These are phyloP conservation scores for Debaryomyces sp. DNA, from an alignment of 1,139 yeast species.

Conservation along the genomic window DNA sequence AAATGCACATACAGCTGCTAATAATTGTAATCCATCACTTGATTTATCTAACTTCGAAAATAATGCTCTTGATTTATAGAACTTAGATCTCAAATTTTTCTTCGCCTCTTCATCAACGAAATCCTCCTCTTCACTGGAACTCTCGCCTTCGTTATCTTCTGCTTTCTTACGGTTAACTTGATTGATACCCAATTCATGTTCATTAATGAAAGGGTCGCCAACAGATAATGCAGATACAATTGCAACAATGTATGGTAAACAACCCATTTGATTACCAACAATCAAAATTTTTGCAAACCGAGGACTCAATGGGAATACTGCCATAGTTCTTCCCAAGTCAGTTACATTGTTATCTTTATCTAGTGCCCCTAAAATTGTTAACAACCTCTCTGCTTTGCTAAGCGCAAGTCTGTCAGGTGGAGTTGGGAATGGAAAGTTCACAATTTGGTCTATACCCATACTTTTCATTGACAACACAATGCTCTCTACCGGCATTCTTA, in stretches of 20 bases:
- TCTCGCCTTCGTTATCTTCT: conserved; percentile 22
- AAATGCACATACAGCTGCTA: conserved; percentile 87
- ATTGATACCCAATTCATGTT: conserved; percentile 67
- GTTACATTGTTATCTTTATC: conserved; percentile 60
- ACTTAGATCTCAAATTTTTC: conserved; percentile 51
- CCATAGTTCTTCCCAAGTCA: conserved; percentile 81
- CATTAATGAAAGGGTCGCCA: conserved; percentile 85
- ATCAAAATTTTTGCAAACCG: conserved; percentile 88
- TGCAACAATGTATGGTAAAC: conserved; percentile 85
- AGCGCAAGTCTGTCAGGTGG: conserved; percentile 75
- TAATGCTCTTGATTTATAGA: conserved; percentile 55
- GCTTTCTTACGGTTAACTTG: conserved; percentile 21
- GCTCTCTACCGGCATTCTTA: conserved; percentile 95
- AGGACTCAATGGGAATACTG: conserved; percentile 91
- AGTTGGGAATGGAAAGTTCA: conserved; percentile 96
- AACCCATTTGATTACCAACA: conserved; percentile 83
- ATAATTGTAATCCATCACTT: conserved; percentile 73
- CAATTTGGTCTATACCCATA: conserved; percentile 91
- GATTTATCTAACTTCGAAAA: conserved; percentile 69
- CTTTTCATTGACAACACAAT: conserved; percentile 92
- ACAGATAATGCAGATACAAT: conserved; percentile 92
- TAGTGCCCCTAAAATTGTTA: conserved; percentile 80
- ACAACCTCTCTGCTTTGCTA: conserved; percentile 64
- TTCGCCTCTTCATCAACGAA: conserved; percentile 40
- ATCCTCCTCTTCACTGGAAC: conserved; percentile 32